These are phyloP conservation scores for Ochetophila trinervis DNA, from an alignment of 306 rosid genomes.

Conservation along the genomic window DNA sequence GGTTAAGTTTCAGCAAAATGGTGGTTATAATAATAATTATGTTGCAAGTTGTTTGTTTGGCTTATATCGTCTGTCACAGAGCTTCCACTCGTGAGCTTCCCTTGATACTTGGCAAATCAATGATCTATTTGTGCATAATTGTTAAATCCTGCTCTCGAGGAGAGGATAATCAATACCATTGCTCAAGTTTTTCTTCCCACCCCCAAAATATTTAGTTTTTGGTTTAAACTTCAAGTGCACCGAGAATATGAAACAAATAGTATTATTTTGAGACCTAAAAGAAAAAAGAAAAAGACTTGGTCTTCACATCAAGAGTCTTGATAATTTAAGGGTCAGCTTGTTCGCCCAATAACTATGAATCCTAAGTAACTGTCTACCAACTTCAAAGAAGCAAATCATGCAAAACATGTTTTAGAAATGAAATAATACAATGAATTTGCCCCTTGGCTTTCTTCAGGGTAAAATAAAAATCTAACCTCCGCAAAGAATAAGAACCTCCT, in stretches of 20 bases:
- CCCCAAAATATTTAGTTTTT: background rate
- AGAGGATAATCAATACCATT: too few relatives aligned
- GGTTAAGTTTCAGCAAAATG: too few relatives aligned
- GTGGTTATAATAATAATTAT: too few relatives aligned
- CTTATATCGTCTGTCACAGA: too few relatives aligned
- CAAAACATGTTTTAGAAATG: constrained; percentile 23
- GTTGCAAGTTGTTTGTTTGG: too few relatives aligned
- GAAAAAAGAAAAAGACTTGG: background rate
- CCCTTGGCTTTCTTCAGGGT: constrained; percentile 9
- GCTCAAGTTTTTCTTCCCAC: background rate
- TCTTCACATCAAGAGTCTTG: constrained; percentile 26
- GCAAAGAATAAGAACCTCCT: constrained; percentile 46
- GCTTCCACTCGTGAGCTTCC: too few relatives aligned
- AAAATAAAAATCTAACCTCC: constrained; percentile 18
- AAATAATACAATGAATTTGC: constrained; percentile 28
- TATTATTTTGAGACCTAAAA: too few relatives aligned
- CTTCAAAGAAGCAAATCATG: constrained; percentile 18
- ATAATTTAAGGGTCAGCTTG: constrained; percentile 12
- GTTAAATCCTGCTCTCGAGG: too few relatives aligned
- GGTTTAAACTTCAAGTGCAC: too few relatives aligned
- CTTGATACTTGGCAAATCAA: too few relatives aligned
- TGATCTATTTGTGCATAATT: too few relatives aligned
- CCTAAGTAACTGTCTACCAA: constrained; percentile 17
- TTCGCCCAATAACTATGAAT: constrained; percentile 1
- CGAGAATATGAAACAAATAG: too few relatives aligned